Evolutionary conservation across 345 rosid species (phyloP).

Genomic region (Microcos paniculata): DNA sequence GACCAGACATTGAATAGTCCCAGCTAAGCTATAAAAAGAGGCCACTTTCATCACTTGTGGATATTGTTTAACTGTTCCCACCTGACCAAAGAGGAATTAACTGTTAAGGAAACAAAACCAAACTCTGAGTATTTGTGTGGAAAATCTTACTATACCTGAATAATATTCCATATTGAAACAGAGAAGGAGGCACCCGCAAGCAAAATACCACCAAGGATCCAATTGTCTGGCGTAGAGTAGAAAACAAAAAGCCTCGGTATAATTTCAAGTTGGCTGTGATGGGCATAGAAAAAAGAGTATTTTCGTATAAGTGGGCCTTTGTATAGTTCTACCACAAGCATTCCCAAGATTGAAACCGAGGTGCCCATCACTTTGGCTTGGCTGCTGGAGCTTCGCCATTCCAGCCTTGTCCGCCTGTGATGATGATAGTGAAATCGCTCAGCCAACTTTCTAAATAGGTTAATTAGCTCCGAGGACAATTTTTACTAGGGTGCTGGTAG

Average conservation of each 20-base stretch:
- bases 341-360: conserved; percentile 55
- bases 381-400: conserved; percentile 49
- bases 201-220: conserved; percentile 70
- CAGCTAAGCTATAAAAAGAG: conserved; percentile 63
- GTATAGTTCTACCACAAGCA: conserved; percentile 45
- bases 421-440: not conserved
- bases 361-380: conserved; percentile 50
- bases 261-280: conserved; percentile 15
- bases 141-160: conserved; percentile 45
- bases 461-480: not conserved
- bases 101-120: not conserved
- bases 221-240: conserved; percentile 53
- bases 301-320: conserved; percentile 54
- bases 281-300: conserved; percentile 33
- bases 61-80: conserved; percentile 48
- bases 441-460: not conserved
- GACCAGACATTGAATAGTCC: conserved; percentile 59
- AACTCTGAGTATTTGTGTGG: not conserved
- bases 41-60: conserved; percentile 75
- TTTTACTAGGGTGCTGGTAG: no score
- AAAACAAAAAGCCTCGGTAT: conserved; percentile 46
- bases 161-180: conserved; percentile 56
- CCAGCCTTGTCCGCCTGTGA: conserved; percentile 45
- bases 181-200: conserved; percentile 66
- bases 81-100: conserved; percentile 28